Percentiles rank a stretch among this genome's conserved stretches.
phyloP scores from a whole-genome alignment of 352 stramenopile genomes.

The Phytophthora multivora region DNA sequence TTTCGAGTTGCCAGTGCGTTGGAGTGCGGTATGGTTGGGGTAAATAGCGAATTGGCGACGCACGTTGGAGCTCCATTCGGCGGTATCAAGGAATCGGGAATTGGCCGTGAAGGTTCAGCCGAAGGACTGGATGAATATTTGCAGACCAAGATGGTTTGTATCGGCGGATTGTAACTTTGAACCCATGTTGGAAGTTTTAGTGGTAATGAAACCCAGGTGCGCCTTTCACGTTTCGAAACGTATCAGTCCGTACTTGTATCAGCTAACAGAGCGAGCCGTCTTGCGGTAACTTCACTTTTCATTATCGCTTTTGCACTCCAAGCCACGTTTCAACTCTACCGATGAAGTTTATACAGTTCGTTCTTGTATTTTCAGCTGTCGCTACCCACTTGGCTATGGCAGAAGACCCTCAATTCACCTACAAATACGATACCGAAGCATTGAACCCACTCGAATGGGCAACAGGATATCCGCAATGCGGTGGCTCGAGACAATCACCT shows the following conservation, averaged over 20 bases:
- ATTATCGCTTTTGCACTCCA: constrained; percentile 10
- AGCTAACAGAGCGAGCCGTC: background rate
- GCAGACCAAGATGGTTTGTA: constrained; percentile 95
- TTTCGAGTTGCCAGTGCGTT: constrained; percentile 85
- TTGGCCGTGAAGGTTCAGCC: constrained; percentile 88
- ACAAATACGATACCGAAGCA: constrained; percentile 15
- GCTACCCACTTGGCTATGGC: background rate
- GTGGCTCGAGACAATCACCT: constrained; percentile 31
- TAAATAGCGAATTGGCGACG: constrained; percentile 91
- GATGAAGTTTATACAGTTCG: constrained; percentile 13
- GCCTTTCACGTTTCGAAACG: constrained; percentile 8
- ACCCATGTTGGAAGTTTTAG: background rate
- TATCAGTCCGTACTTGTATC: background rate
- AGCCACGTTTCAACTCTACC: background rate
- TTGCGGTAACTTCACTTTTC: too few relatives aligned
- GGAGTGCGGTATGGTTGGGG: constrained; percentile 92
- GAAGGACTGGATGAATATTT: constrained; percentile 94
- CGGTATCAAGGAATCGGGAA: constrained; percentile 86
- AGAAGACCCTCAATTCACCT: constrained; percentile 11
- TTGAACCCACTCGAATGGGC: constrained; percentile 30
- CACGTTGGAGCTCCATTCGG: constrained; percentile 85
- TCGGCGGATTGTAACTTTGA: constrained; percentile 54
- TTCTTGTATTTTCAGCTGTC: constrained; percentile 3
- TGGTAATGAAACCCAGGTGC: constrained; percentile 5
- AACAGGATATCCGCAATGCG: constrained; percentile 15